Conservation (phyloP, 2,329 filamentous ascomycete species). For the Cercospora citrullina region DNA sequence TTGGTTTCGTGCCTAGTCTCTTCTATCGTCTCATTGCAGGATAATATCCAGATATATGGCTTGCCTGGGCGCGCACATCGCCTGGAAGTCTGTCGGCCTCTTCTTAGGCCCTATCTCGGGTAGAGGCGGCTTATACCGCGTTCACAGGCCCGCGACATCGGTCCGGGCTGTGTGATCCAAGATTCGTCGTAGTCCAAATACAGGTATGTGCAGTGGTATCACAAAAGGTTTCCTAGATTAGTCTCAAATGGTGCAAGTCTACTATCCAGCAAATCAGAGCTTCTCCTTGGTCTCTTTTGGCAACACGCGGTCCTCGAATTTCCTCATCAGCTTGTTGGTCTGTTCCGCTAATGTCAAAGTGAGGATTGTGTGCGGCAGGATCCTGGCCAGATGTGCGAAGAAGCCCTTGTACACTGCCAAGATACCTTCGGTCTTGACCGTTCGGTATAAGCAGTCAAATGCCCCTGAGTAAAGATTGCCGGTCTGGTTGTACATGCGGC, state of each 20-base stretch:
- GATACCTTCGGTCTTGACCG: conserved; percentile 84
- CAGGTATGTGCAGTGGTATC: conserved; percentile 16
- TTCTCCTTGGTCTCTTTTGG: conserved; percentile 33
- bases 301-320: conserved; percentile 64
- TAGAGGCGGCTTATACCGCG: background rate
- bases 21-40: too few relatives aligned
- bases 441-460: conserved; percentile 89
- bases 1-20: too few relatives aligned
- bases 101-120: background rate
- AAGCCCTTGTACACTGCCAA: conserved; percentile 98
- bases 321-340: conserved; percentile 88
- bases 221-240: conserved; percentile 1
- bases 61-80: too few relatives aligned
- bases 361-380: conserved; percentile 80
- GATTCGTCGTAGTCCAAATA: background rate
- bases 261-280: conserved; percentile 15
- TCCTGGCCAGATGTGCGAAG: conserved; percentile 88
- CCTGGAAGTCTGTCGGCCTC: background rate
- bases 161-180: background rate
- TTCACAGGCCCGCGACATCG: background rate
- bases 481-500: conserved; percentile 96
- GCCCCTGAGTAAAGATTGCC: conserved; percentile 94
- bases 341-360: conserved; percentile 94
- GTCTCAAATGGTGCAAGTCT: background rate
- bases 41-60: too few relatives aligned